A percentile compares a stretch with the other conserved stretches of the same genome.
Conservation (phyloP, 2,329 filamentous ascomycete species). For the Clarireedia homoeocarpa region DNA sequence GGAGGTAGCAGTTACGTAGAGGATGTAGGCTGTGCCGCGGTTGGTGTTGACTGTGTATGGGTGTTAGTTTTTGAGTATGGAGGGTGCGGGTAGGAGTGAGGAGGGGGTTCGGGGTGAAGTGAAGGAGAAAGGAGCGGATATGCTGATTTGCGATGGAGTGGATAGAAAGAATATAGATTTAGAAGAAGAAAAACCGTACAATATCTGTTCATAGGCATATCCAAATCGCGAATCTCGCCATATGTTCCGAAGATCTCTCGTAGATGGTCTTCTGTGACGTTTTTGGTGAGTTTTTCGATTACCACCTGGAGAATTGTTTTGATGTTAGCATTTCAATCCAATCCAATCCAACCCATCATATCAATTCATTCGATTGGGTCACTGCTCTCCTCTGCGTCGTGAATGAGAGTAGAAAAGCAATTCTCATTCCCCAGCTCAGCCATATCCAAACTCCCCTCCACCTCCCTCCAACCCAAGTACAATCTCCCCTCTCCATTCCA, state of each 20-base stretch:
- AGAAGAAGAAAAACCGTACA: constrained; percentile 46
- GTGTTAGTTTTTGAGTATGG: constrained; percentile 17
- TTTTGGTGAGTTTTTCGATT: constrained; percentile 91
- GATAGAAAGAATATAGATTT: no score
- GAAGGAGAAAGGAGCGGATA: not conserved
- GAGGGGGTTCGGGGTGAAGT: not conserved
- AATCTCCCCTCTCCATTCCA: no score
- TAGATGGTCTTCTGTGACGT: constrained; percentile 81
- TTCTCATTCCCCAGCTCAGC: no score
- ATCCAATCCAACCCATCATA: no score
- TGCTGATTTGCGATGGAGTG: no score
- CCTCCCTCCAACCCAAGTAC: no score
- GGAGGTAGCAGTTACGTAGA: constrained; percentile 68
- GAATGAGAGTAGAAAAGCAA: no score
- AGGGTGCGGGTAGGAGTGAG: not conserved
- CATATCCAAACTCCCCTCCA: no score
- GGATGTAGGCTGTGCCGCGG: constrained; percentile 86
- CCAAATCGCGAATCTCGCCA: constrained; percentile 76
- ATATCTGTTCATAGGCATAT: constrained; percentile 80
- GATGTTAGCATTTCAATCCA: no score
- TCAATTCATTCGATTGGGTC: no score
- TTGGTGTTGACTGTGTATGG: constrained; percentile 66
- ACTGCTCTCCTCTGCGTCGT: no score
- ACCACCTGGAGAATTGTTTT: constrained; percentile 52
- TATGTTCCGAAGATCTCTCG: constrained; percentile 88